These are phyloP conservation scores for Tetradesmus obliquus DNA, from an alignment of 139 green algal species.

Conservation along the genomic window DNA sequence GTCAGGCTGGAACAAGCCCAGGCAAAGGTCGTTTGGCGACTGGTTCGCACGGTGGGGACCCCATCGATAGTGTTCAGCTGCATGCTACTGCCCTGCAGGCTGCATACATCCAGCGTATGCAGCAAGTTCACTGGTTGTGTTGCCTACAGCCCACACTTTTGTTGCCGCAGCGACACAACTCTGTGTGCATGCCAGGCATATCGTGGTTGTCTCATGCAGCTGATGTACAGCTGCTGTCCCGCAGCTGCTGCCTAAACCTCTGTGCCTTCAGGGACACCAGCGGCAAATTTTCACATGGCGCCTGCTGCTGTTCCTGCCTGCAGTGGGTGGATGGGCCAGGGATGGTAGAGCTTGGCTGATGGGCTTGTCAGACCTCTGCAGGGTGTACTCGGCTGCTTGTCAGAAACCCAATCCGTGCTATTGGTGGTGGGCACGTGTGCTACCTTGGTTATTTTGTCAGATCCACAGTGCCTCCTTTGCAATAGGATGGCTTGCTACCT, in stretches of 20 bases:
- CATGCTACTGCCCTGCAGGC: not conserved
- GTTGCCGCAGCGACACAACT: too few relatives aligned
- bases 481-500: not conserved
- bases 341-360: not conserved
- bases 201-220: not conserved
- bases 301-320: not conserved
- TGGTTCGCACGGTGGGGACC: not conserved
- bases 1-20: not conserved
- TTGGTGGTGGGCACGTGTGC: not conserved
- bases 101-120: too few relatives aligned
- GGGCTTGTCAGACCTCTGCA: not conserved
- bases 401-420: not conserved
- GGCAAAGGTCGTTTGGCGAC: not conserved
- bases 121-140: too few relatives aligned
- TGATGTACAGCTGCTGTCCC: too few relatives aligned
- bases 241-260: not conserved
- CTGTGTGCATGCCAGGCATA: not conserved
- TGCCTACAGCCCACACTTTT: too few relatives aligned
- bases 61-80: not conserved
- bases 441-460: not conserved
- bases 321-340: not conserved
- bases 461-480: not conserved
- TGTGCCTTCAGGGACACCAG: not conserved
- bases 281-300: too few relatives aligned
- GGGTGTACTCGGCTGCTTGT: not conserved